Percentiles rank a stretch among this genome's conserved stretches.
phyloP scores from a whole-genome alignment of 768 basidiomycete species.

The Russula vinacea region DNA sequence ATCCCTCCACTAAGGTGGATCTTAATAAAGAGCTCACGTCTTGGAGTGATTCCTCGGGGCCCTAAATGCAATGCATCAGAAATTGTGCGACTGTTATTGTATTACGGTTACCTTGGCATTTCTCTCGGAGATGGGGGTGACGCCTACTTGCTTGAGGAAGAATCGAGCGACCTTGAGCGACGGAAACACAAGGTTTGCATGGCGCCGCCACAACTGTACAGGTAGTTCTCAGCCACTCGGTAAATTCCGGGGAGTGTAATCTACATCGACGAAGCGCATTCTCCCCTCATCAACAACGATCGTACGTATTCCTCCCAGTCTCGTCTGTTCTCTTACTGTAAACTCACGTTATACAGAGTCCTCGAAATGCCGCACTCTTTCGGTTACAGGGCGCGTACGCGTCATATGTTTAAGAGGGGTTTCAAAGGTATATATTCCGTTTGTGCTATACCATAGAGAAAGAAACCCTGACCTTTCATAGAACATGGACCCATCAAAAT shows the following conservation, averaged over 20 bases:
- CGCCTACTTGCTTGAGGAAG: constrained; percentile 18
- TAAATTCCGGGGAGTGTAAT: constrained; percentile 49
- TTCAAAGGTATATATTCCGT: constrained; percentile 77
- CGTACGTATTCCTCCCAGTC: constrained; percentile 40
- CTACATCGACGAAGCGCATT: constrained; percentile 27
- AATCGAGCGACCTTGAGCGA: constrained; percentile 38
- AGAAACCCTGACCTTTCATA: constrained; percentile 35
- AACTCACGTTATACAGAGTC: constrained; percentile 36
- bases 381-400: constrained; percentile 99
- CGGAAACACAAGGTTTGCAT: constrained; percentile 32
- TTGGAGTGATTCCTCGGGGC: constrained; percentile 90
- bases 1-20: constrained; percentile 66
- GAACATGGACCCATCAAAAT: constrained; percentile 87
- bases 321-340: constrained; percentile 25
- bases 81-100: constrained; percentile 16
- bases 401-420: constrained; percentile 99
- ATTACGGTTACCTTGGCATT: constrained; percentile 77
- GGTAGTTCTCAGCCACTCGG: constrained; percentile 63
- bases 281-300: constrained; percentile 29
- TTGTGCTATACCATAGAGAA: background rate
- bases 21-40: constrained; percentile 74
- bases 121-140: constrained; percentile 50
- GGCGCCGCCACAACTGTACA: constrained; percentile 60
- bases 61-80: constrained; percentile 45
- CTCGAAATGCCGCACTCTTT: constrained; percentile 99